Evolutionary conservation across 225 moss, liverwort and hornwort species (phyloP).

Genomic region (Bryoerythrophyllum caledonicum): DNA sequence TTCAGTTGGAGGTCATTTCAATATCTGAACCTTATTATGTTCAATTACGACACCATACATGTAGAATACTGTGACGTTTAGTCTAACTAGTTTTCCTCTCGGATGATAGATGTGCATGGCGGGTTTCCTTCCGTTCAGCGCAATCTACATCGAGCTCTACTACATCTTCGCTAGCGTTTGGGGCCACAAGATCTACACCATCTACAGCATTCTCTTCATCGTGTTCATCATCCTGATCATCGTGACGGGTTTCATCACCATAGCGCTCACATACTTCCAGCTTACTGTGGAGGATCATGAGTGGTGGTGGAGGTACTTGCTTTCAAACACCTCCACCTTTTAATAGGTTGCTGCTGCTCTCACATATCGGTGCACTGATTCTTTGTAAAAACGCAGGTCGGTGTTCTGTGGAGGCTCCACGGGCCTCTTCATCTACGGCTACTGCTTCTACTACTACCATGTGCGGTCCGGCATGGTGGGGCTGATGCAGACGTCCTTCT

Average conservation of each 20-base stretch:
- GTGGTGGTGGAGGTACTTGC: constrained; percentile 96
- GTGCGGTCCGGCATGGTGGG: constrained; percentile 84
- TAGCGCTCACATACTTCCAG: constrained; percentile 93
- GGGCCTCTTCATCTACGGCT: constrained; percentile 83
- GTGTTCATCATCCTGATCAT: constrained; percentile 95
- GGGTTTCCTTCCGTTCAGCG: constrained; percentile 96
- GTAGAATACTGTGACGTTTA: too few relatives aligned
- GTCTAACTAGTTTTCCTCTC: constrained; percentile 20
- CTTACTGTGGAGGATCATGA: constrained; percentile 94
- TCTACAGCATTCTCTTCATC: constrained; percentile 94
- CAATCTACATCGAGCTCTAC: constrained; percentile 95
- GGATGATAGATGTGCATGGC: constrained; percentile 88
- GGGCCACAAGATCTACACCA: constrained; percentile 94
- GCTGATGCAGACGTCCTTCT: constrained; percentile 89
- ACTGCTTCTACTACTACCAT: constrained; percentile 87
- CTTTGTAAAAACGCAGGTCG: constrained; percentile 53
- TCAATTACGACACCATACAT: too few relatives aligned
- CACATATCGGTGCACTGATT: neutral
- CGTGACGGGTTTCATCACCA: constrained; percentile 91
- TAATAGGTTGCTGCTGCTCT: too few relatives aligned
- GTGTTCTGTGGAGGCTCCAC: constrained; percentile 95
- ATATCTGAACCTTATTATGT: too few relatives aligned
- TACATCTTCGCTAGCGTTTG: constrained; percentile 97
- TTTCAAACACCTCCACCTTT: neutral
- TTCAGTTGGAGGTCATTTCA: too few relatives aligned